Percentiles rank a stretch among this genome's conserved stretches.
phyloP scores from a whole-genome alignment of 2,329 filamentous ascomycete genomes.

The Fusarium sp. region DNA sequence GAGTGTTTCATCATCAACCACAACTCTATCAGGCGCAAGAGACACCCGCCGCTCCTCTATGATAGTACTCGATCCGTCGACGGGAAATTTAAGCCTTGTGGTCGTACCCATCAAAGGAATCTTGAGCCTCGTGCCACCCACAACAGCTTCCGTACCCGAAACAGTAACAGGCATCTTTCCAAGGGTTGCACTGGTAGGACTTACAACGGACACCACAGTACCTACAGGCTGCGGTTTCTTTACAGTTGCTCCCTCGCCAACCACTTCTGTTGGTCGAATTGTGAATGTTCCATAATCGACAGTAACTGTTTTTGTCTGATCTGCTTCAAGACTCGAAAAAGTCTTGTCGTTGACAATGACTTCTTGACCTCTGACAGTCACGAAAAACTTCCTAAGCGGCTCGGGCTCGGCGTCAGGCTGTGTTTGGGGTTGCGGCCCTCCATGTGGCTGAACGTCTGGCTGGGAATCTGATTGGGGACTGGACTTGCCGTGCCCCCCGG shows the following conservation, averaged over 20 bases:
- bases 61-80: constrained; percentile 51
- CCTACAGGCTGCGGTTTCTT: constrained; percentile 54
- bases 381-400: constrained; percentile 49
- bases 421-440: not conserved
- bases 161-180: constrained; percentile 57
- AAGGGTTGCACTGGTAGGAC: constrained; percentile 55
- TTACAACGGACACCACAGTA: constrained; percentile 49
- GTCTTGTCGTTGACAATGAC: constrained; percentile 64
- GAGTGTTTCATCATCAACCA: constrained; percentile 55
- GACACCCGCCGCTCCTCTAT: constrained; percentile 52
- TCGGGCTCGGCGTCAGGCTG: constrained; percentile 10
- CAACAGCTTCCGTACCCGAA: constrained; percentile 55
- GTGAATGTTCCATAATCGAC: constrained; percentile 59
- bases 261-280: constrained; percentile 60
- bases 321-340: constrained; percentile 54
- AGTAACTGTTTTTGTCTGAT: constrained; percentile 57
- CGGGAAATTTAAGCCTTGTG: constrained; percentile 54
- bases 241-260: constrained; percentile 60
- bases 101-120: constrained; percentile 56
- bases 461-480: not conserved
- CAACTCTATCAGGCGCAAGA: constrained; percentile 52
- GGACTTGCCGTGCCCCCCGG: not conserved
- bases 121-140: constrained; percentile 59
- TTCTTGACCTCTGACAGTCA: constrained; percentile 59
- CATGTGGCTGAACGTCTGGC: constrained; percentile 3